Evolutionary conservation across 192 early-diverging fungal genomes (phyloP).

Genomic region (Coemansia sp.): DNA sequence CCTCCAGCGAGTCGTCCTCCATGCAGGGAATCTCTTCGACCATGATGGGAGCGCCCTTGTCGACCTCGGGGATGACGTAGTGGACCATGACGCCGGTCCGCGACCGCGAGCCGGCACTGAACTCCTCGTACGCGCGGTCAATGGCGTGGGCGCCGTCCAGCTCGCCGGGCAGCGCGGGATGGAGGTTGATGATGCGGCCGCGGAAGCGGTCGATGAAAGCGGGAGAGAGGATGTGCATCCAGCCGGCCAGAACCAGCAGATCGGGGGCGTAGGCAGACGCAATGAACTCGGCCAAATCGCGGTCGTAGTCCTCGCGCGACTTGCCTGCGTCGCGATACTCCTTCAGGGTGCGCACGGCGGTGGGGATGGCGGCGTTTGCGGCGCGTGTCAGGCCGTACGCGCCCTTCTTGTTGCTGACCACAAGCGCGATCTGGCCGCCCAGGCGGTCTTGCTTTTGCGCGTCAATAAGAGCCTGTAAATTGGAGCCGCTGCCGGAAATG

Average conservation of each 20-base stretch:
- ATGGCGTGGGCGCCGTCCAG: slow-evolving; percentile 98
- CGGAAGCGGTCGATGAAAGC: slow-evolving; percentile 75
- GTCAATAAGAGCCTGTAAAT: slow-evolving; percentile 96
- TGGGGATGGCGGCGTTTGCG: slow-evolving; percentile 76
- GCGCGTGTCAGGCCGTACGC: slow-evolving; percentile 94
- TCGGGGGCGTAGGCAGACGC: slow-evolving; percentile 62
- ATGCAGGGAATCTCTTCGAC: slow-evolving; percentile 75
- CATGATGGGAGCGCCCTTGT: slow-evolving; percentile 88
- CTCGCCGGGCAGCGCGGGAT: slow-evolving; percentile 93
- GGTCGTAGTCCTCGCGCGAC: slow-evolving; percentile 86
- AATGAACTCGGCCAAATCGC: slow-evolving; percentile 74
- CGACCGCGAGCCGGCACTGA: slow-evolving; percentile 66
- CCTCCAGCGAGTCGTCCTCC: slow-evolving; percentile 72
- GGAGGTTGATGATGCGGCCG: slow-evolving; percentile 86
- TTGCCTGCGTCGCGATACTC: slow-evolving; percentile 78
- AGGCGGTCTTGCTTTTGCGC: slow-evolving; percentile 56
- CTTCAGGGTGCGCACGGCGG: slow-evolving; percentile 77
- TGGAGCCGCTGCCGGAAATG: slow-evolving; percentile 92
- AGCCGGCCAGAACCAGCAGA: slow-evolving; percentile 91
- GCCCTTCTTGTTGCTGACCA: slow-evolving; percentile 82
- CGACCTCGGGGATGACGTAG: slow-evolving; percentile 93
- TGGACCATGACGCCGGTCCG: slow-evolving; percentile 90
- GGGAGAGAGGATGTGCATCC: slow-evolving; percentile 96
- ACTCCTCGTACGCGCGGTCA: slow-evolving; percentile 90
- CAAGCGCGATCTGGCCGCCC: slow-evolving; percentile 70